Base-by-base conservation (phyloP, 1,139 yeast genomes). In the Saccharomycopsis crataegensis region DNA sequence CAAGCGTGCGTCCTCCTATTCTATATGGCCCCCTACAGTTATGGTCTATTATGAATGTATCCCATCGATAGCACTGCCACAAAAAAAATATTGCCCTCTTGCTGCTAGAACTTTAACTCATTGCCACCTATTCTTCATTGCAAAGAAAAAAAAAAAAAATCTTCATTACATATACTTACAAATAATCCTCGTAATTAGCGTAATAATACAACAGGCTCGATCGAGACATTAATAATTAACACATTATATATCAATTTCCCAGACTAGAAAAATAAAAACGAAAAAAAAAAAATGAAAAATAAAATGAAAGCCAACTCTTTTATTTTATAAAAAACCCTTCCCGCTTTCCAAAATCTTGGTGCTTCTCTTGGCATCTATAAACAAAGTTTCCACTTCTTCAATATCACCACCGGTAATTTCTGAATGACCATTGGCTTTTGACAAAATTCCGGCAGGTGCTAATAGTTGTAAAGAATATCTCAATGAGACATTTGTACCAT, bases 381-480 rank as follows among this genome's bases (percentile, higher is more conserved):
- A 93, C 64, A 93, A 76, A 48, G 76, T 66, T 68, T 88, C 88
- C 61, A 96, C 89, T 69, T 93, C 98, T 60, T 86, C 95, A 53
- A 94, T 75, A 66, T 94, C 98, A 32, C 74, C 75, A 9, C 78
- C 73, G 32, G 73, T 73, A 56, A 94, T 83, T 65, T 86, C 93
- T 46, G 74, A 70, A 59, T 96, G 83, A 51, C 88, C 87, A 58
- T 80, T 77, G 36, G 89, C 78, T 62, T 79, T 77, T 47, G 96
- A 84, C 60, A 93, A 76, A 48, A 94, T 80, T 52, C 90, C 94
- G 4, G 96, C 83, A 16, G 99, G 99, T 0, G 97, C 83, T 66
- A 93, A 75, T 61, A 93, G 76, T 67, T 94, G 99, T 62, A 93
- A 74, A 12, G 95, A 90, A 67, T 94, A 94, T 69, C 99, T 85